These are phyloP conservation scores for Phaeotremella skinneri DNA, from an alignment of 768 basidiomycete species.

Conservation along the genomic window DNA sequence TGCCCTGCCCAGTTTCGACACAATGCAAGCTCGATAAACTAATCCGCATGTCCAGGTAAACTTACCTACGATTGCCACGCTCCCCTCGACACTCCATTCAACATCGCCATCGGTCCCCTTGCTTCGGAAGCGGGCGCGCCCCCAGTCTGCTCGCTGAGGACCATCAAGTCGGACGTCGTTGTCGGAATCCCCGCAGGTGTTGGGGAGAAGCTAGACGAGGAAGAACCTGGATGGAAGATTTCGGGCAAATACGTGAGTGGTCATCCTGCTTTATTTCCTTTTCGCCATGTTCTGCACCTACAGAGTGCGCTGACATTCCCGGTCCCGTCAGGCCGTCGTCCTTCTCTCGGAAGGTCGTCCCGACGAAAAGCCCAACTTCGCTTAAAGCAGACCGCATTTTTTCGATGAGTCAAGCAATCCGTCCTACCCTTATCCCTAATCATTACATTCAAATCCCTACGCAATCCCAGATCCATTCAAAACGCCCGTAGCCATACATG, in stretches of 20 bases:
- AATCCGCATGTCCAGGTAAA: slow-evolving; percentile 15
- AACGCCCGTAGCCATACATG: too few relatives aligned
- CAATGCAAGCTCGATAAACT: not conserved
- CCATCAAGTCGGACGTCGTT: slow-evolving; percentile 93
- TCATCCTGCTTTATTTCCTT: not conserved
- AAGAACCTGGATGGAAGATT: slow-evolving; percentile 93
- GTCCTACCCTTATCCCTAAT: too few relatives aligned
- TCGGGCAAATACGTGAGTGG: slow-evolving; percentile 87
- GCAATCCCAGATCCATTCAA: too few relatives aligned
- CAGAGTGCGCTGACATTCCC: not conserved
- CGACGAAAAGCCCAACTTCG: slow-evolving; percentile 80
- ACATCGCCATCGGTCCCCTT: slow-evolving; percentile 87
- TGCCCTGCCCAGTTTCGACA: not conserved
- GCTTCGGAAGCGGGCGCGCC: slow-evolving; percentile 84
- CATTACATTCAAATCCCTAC: too few relatives aligned
- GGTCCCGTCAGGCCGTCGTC: slow-evolving; percentile 62
- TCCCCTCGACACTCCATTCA: slow-evolving; percentile 70
- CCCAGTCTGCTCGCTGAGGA: slow-evolving; percentile 77
- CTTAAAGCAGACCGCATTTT: too few relatives aligned
- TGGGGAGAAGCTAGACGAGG: slow-evolving; percentile 75
- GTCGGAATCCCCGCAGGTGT: slow-evolving; percentile 58
- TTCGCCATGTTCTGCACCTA: not conserved
- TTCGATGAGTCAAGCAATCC: too few relatives aligned
- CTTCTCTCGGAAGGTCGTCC: slow-evolving; percentile 83
- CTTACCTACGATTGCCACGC: slow-evolving; percentile 54